Conservation (phyloP, 805 yeast genomes). For the Wickerhamiella qilinensis region DNA sequence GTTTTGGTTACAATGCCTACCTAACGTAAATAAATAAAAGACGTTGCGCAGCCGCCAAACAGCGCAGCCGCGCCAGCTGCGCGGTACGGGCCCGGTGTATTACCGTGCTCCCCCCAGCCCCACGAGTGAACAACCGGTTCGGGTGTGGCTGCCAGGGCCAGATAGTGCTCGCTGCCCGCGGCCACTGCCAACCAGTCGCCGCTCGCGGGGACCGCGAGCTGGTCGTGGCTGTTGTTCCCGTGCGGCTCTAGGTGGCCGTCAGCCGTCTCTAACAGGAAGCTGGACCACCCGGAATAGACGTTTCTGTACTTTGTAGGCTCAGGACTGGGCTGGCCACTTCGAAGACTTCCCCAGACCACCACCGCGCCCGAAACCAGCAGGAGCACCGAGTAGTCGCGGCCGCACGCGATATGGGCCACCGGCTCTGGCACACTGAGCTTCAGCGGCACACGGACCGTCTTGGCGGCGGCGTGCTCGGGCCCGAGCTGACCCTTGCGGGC, state of each 20-base stretch:
- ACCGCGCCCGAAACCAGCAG: conserved; percentile 10
- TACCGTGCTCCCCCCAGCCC: conserved; percentile 99
- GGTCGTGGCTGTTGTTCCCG: conserved; percentile 73
- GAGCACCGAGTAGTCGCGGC: conserved; percentile 41
- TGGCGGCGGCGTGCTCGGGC: not conserved
- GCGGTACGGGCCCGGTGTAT: conserved; percentile 42
- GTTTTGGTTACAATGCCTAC: no score
- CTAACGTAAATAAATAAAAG: conserved; percentile 9
- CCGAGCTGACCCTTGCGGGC: conserved; percentile 43
- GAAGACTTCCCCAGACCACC: conserved; percentile 21
- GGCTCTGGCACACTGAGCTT: conserved; percentile 7
- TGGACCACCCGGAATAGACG: conserved; percentile 12
- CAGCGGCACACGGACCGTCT: conserved; percentile 1
- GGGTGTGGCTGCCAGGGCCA: conserved; percentile 22
- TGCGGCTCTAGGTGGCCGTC: conserved; percentile 26
- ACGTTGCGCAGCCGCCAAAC: conserved; percentile 21
- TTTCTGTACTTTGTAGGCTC: conserved; percentile 21
- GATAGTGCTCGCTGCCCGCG: conserved; percentile 82
- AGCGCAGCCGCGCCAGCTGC: conserved; percentile 4
- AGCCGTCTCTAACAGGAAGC: not conserved
- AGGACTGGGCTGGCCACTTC: not conserved
- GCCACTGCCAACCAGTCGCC: conserved; percentile 15
- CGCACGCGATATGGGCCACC: conserved; percentile 24
- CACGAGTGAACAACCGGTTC: conserved; percentile 40
- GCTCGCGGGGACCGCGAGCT: conserved; percentile 23